A percentile compares a stretch with the other conserved stretches of the same genome.
Conservation (phyloP, 2,329 filamentous ascomycete species). For the Hypoxylon sp. region DNA sequence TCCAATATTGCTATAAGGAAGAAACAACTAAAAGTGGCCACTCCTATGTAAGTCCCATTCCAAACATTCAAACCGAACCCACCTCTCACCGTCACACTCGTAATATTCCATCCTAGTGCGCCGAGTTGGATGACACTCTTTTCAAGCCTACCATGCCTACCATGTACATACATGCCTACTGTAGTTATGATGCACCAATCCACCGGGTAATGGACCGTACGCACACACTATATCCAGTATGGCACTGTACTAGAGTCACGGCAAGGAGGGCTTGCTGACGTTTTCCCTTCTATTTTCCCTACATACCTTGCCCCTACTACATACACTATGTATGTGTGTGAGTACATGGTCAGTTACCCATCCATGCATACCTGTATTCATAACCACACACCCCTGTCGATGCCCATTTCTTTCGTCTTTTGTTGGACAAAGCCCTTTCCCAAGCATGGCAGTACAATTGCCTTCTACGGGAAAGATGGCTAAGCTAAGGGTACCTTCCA, state of each 20-base stretch:
- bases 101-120: constrained; percentile 25
- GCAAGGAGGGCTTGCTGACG: constrained; percentile 32
- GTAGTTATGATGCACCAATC: constrained; percentile 29
- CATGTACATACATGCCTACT: background rate
- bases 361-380: background rate
- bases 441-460: constrained; percentile 12
- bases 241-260: constrained; percentile 5
- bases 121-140: constrained; percentile 29
- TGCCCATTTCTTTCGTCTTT: background rate
- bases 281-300: background rate
- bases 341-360: background rate
- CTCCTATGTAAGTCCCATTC: constrained; percentile 21
- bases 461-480: constrained; percentile 3
- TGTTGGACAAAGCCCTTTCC: constrained; percentile 1
- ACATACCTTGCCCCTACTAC: background rate
- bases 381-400: background rate
- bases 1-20: constrained; percentile 25
- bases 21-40: constrained; percentile 5
- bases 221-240: background rate
- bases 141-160: background rate
- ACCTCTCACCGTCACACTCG: constrained; percentile 25
- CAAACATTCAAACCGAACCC: constrained; percentile 25
- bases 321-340: background rate
- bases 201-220: constrained; percentile 33
- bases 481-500: constrained; percentile 14